Evolutionary conservation across 805 yeast genomes (phyloP), one percentile per base, ranked within the genome.

Genomic region (Myxozyma lipomycoides): DNA sequence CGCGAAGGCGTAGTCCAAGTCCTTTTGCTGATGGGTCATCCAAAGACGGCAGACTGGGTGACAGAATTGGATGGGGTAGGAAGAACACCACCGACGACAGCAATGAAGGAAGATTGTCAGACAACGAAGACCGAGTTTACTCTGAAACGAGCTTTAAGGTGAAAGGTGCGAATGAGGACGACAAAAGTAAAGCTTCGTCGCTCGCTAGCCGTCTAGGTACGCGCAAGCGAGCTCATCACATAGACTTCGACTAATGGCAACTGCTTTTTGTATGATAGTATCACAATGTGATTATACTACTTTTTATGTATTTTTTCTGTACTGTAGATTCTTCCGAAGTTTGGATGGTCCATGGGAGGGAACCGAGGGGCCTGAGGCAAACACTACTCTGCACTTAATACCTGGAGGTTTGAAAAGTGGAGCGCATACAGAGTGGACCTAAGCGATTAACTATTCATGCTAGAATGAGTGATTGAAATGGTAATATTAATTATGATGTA

Each of bases 201-300:
- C 32, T 28, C 12, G 32, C 32, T 28, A 28, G 32, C 12, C 32
- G 32, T 28, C 12, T 28, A 28, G 32, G 32, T 9, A 12, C 12
- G 12, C 32, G 32, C 32, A 35, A 35, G 10, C 38, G 59, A 10
- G 59, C 59, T 12, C 59, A 55, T 35, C 59, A 55, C 39, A 35
- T 52, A 4, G 52, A 51, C 32, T 52, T 52, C 34, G 57, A 52
- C 22, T 52, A 39, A 34, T 30, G 34, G 23, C 10, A 18, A 9
- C n/a, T n/a, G n/a, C n/a, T n/a, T n/a, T n/a, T n/a, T n/a, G n/a
- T n/a, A n/a, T n/a, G n/a, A n/a, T n/a, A n/a, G n/a, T n/a, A n/a
- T n/a, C n/a, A n/a, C n/a, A n/a, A n/a, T n/a, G n/a, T n/a, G n/a
- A n/a, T n/a, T n/a, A n/a, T n/a, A n/a, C n/a, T n/a, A n/a, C n/a